Percentiles rank a stretch among this genome's conserved stretches.
Evolutionary conservation across 768 basidiomycete species (phyloP).

Genomic region (Boletus reticulatus): DNA sequence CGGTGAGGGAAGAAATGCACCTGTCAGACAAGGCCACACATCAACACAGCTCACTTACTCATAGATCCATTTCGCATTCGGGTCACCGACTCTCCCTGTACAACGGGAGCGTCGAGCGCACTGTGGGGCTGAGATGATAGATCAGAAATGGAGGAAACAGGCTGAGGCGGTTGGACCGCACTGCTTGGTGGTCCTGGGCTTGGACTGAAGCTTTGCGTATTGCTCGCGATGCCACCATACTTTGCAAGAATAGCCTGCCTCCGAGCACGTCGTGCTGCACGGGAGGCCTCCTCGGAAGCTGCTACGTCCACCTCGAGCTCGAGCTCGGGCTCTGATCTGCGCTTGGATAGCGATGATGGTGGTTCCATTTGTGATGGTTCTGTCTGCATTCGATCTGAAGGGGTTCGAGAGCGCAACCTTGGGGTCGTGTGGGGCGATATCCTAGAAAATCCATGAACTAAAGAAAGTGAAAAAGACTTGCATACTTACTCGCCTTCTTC

Average conservation of each 20-base stretch:
- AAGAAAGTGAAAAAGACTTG: constrained; percentile 1
- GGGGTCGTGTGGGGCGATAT: constrained; percentile 58
- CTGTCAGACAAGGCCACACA: background rate
- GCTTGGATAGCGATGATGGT: constrained; percentile 10
- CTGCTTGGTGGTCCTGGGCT: constrained; percentile 66
- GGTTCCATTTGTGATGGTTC: constrained; percentile 21
- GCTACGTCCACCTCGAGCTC: constrained; percentile 56
- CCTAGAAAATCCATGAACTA: constrained; percentile 36
- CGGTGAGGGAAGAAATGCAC: background rate
- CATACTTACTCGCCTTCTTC: constrained; percentile 93
- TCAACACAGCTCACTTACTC: constrained; percentile 13
- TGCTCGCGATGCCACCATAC: constrained; percentile 51
- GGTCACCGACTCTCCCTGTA: constrained; percentile 7
- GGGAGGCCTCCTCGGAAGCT: constrained; percentile 54
- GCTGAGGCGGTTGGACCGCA: constrained; percentile 71
- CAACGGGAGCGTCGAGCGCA: constrained; percentile 34
- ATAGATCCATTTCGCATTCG: constrained; percentile 19
- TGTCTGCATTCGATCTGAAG: constrained; percentile 19
- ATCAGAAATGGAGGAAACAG: constrained; percentile 61
- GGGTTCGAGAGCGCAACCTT: constrained; percentile 21
- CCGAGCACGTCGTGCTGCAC: constrained; percentile 65
- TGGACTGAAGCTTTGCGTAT: constrained; percentile 45
- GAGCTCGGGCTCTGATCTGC: constrained; percentile 37
- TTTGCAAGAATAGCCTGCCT: constrained; percentile 81
- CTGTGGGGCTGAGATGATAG: constrained; percentile 55